A percentile compares a stretch with the other conserved stretches of the same genome.
Evolutionary conservation across 2,329 filamentous ascomycete species (phyloP).

Genomic region (Exophiala aquamarina): DNA sequence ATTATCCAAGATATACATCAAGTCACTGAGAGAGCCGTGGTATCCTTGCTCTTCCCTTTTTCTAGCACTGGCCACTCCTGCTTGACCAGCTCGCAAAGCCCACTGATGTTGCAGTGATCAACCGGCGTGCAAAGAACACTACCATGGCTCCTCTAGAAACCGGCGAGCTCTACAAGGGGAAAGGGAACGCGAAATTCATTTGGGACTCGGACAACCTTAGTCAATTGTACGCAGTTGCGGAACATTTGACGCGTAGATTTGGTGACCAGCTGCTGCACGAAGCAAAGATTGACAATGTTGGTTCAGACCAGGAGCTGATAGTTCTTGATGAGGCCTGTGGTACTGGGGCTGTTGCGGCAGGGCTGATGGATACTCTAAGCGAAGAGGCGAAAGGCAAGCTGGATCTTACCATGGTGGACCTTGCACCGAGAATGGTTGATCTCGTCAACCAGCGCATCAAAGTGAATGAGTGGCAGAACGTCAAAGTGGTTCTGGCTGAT

Average conservation of each 20-base stretch:
- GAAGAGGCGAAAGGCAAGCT: slow-evolving; percentile 42
- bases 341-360: slow-evolving; percentile 49
- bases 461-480: slow-evolving; percentile 48
- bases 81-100: too few species aligned
- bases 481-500: slow-evolving; percentile 46
- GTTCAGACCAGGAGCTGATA: slow-evolving; percentile 27
- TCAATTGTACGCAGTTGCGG: slow-evolving; percentile 18
- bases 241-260: slow-evolving; percentile 34
- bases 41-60: too few species aligned
- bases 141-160: too few species aligned
- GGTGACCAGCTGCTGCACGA: slow-evolving; percentile 33
- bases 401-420: slow-evolving; percentile 53
- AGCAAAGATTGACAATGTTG: slow-evolving; percentile 27
- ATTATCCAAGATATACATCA: too few species aligned
- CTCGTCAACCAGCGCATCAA: slow-evolving; percentile 41
- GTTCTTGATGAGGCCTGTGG: slow-evolving; percentile 58
- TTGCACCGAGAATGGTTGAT: slow-evolving; percentile 44
- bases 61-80: too few species aligned
- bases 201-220: too few species aligned
- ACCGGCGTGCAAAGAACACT: too few species aligned
- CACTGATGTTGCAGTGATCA: too few species aligned
- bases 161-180: too few species aligned
- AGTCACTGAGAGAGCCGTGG: too few species aligned
- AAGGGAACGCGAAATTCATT: too few species aligned
- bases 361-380: slow-evolving; percentile 44